Evolutionary conservation across 345 rosid species (phyloP), one percentile per base, ranked within the genome.

Genomic region (Crucihimalaya himalaica): DNA sequence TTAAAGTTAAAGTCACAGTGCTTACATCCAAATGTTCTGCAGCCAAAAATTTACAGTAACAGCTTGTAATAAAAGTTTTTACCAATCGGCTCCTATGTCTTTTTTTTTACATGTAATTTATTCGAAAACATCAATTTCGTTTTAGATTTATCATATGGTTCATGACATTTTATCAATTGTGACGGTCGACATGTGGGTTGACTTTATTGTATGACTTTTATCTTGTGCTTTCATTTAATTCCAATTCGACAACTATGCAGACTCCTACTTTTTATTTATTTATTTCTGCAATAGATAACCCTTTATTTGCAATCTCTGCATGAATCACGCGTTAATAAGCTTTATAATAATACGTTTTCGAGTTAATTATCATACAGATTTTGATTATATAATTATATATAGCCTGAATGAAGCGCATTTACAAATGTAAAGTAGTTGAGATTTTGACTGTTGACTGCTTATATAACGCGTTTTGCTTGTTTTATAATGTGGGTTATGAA

Each of bases 101-200:
- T n/a, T n/a, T n/a, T n/a, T n/a, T n/a, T n/a, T n/a, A n/a, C n/a
- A n/a, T n/a, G n/a, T n/a, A n/a, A 37, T 21, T 21, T 9, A 8
- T 40, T 23, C 0, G 35, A 9, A 23, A 51, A 27, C 56, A 54
- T 56, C 43, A 55, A 19, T 16, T 73, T 45, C 25, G 20, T n/a
- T 56, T 35, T 8, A 32, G 35, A 1, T 32, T 48, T 45, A 18
- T 35, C 16, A 59, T n/a, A 42, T 40, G 73, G 63, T 60, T 68
- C 19, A 43, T 68, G 37, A 45, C 20, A 6, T 31, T 51, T 16
- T 2, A 68, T 68, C 51, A 68, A 53, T 40, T 68, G 34, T 18
- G 79, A 34, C 74, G 74, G 74, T 70, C 50, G 70, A 68, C 64
- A 68, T 68, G 63, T 75, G 68, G n/a, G 18, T 75, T 75, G 78